A percentile compares a stretch with the other conserved stretches of the same genome.
phyloP scores from a whole-genome alignment of 2,329 filamentous ascomycete genomes.

The Uncinocarpus reesii region DNA sequence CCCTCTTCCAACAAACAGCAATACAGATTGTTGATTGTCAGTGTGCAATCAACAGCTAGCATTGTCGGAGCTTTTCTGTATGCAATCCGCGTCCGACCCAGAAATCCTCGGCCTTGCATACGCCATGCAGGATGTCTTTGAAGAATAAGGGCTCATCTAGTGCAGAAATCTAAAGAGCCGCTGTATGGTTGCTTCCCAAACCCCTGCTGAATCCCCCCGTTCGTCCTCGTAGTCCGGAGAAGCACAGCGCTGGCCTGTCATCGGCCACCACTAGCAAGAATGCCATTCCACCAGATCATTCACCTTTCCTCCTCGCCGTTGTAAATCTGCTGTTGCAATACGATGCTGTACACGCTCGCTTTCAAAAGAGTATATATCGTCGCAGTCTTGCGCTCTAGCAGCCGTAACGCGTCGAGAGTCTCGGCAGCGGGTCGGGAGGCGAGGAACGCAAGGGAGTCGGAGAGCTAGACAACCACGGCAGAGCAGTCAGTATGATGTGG shows the following conservation, averaged over 20 bases:
- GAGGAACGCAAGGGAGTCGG: slow-evolving; percentile 43
- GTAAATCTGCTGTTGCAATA: slow-evolving; percentile 90
- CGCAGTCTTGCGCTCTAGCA: slow-evolving; percentile 87
- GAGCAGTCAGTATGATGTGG: too few relatives aligned
- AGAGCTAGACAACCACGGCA: slow-evolving; percentile 22
- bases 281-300: too few relatives aligned
- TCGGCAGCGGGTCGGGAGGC: slow-evolving; percentile 61
- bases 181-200: not conserved
- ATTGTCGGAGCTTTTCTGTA: too few relatives aligned
- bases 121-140: not conserved
- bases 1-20: too few relatives aligned
- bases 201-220: not conserved
- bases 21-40: too few relatives aligned
- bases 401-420: slow-evolving; percentile 65
- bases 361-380: slow-evolving; percentile 92
- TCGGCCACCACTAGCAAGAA: too few relatives aligned
- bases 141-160: not conserved
- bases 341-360: slow-evolving; percentile 96
- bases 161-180: not conserved
- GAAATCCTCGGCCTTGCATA: not conserved
- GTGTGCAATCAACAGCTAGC: too few relatives aligned
- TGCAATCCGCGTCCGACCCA: too few relatives aligned
- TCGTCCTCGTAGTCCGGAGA: too few relatives aligned
- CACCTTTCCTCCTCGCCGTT: slow-evolving; percentile 37
- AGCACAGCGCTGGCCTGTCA: too few relatives aligned